Evolutionary conservation across 495 filamentous ascomycete species (phyloP).

Genomic region (Staphylotrichum longicolle): DNA sequence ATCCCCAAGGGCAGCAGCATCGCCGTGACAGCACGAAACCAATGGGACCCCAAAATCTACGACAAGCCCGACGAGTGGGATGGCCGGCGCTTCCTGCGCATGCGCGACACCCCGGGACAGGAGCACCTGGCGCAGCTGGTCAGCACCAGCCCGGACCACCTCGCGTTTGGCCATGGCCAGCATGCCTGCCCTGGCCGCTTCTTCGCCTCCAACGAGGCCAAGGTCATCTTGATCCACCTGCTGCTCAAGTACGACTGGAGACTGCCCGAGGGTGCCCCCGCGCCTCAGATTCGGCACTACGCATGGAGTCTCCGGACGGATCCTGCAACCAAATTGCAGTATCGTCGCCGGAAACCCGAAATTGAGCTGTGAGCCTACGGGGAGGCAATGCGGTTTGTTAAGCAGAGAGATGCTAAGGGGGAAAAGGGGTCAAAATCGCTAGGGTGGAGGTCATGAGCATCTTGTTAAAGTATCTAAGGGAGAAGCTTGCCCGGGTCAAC

Average conservation of each 20-base stretch:
- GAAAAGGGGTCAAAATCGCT: background rate
- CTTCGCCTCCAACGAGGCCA: constrained; percentile 43
- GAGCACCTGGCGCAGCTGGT: constrained; percentile 48
- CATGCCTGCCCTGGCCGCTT: constrained; percentile 46
- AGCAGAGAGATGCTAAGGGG: background rate
- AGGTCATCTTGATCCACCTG: constrained; percentile 36
- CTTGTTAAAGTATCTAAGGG: no score
- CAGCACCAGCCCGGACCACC: constrained; percentile 41
- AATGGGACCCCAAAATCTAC: constrained; percentile 46
- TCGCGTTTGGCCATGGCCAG: constrained; percentile 41
- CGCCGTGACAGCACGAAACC: constrained; percentile 33
- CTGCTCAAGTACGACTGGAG: constrained; percentile 42
- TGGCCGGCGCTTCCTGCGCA: constrained; percentile 46
- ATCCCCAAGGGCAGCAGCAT: constrained; percentile 49
- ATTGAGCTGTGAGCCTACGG: constrained; percentile 13
- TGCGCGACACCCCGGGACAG: constrained; percentile 39
- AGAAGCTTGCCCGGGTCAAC: no score
- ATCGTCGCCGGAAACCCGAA: constrained; percentile 15
- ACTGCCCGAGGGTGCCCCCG: constrained; percentile 21
- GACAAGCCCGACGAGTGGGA: constrained; percentile 46
- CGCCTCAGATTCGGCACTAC: constrained; percentile 10
- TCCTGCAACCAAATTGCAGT: constrained; percentile 23
- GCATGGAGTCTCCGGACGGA: constrained; percentile 18
- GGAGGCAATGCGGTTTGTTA: background rate
- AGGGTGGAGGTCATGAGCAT: no score